Conservation (phyloP, 2,329 filamentous ascomycete species). For the Cladosporium sp. region DNA sequence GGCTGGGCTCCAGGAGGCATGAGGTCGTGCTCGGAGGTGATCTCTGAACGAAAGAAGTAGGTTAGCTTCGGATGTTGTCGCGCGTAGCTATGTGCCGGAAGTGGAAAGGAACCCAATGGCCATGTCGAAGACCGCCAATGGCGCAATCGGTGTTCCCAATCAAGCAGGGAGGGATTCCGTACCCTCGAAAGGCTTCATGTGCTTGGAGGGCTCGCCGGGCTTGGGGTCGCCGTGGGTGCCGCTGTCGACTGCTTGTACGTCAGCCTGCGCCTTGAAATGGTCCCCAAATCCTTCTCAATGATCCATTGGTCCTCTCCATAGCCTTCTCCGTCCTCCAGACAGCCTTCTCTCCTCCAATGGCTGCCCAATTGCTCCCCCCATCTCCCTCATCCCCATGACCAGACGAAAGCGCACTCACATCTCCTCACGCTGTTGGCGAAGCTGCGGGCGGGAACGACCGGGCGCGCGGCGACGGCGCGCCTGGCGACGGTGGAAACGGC, state of each 20-base stretch:
- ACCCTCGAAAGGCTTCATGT: constrained; percentile 46
- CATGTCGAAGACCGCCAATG: constrained; percentile 2
- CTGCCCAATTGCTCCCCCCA: not conserved
- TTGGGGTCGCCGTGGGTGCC: constrained; percentile 26
- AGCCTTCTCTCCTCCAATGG: not conserved
- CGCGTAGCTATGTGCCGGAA: not conserved
- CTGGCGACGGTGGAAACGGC: constrained; percentile 45
- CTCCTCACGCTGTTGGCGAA: constrained; percentile 43
- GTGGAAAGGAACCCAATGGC: not conserved
- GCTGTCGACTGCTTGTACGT: constrained; percentile 19
- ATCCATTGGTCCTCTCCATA: not conserved
- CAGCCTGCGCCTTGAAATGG: constrained; percentile 24
- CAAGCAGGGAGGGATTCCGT: constrained; percentile 19
- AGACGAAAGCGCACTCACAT: constrained; percentile 35
- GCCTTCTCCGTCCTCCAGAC: not conserved
- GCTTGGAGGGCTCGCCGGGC: constrained; percentile 34
- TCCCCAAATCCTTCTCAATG: constrained; percentile 16
- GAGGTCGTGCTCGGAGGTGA: constrained; percentile 79
- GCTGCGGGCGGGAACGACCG: constrained; percentile 38
- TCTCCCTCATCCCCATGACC: not conserved
- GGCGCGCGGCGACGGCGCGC: constrained; percentile 38
- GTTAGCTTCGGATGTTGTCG: constrained; percentile 24
- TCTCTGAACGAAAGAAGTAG: constrained; percentile 62
- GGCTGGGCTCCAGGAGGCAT: constrained; percentile 73
- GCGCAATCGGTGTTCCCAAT: not conserved